phyloP scores from a whole-genome alignment of 345 rosid species.

The Aethionema arabicum region DNA sequence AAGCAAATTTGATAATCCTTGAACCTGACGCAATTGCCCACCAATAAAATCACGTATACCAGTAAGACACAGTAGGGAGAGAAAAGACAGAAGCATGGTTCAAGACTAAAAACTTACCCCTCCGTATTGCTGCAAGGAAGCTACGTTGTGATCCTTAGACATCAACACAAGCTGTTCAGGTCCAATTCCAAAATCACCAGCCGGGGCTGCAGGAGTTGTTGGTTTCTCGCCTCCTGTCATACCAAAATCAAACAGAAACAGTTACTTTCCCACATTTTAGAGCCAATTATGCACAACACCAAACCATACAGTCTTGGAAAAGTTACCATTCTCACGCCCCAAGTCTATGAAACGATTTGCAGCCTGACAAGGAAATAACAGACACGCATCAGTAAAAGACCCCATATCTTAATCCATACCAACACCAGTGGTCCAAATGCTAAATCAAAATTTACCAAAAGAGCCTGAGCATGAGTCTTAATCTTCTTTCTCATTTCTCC shows the following conservation, averaged over 20 bases:
- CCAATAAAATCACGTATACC: constrained; percentile 12
- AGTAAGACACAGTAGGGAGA: constrained; percentile 1
- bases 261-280: neutral
- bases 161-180: constrained; percentile 72
- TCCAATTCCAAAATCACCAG: constrained; percentile 60
- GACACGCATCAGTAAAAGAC: neutral
- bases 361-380: constrained; percentile 52
- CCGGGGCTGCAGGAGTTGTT: constrained; percentile 39
- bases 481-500: constrained; percentile 55
- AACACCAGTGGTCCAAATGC: constrained; percentile 8
- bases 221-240: constrained; percentile 43
- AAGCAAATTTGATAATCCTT: constrained; percentile 58
- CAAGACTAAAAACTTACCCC: constrained; percentile 55
- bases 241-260: neutral
- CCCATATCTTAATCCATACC: neutral
- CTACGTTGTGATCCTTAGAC: constrained; percentile 68
- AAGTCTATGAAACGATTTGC: constrained; percentile 66
- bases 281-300: constrained; percentile 5
- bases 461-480: constrained; percentile 82
- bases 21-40: constrained; percentile 46
- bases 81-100: neutral
- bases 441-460: constrained; percentile 28
- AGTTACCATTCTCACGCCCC: constrained; percentile 54
- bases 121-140: constrained; percentile 58
- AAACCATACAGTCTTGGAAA: neutral